Base-by-base conservation (phyloP, 176 grass and related monocot species). In the Chrysopogon serrulatus region DNA sequence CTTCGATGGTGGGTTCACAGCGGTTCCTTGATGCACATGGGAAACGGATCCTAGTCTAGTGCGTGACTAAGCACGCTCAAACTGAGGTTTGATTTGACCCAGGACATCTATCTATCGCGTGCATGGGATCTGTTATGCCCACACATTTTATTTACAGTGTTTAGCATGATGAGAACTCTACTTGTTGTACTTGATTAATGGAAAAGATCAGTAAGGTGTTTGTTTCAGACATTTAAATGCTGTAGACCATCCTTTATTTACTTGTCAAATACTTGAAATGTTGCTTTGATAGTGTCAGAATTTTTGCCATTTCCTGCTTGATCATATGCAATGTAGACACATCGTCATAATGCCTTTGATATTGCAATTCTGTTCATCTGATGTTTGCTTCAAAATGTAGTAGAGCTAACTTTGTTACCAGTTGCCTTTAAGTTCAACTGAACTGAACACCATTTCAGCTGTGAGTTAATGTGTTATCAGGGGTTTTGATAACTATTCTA, bases 1-100 rank as follows among this genome's bases (percentile, higher is more conserved):
- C 19, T 92, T 99, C 4, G 93, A 99, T 76, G 93, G 91, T 34
- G 97, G 97, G 1, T 99, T 99, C 75, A 96, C 93, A 32, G 91
- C 91, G 10, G 82, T 83, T 73, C 90, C 93, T 67, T 89, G 84
- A 98, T 45, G 37, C 74, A n/a, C 5, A 57, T 66, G 67, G 31
- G 67, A 54, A 63, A 13, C 1, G 17, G 21, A 60, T 67, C 59
- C 24, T 28, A 40, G 61, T 44, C 49, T 8, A 82, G 76, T 95
- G 85, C 43, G 79, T 90, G 26, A 57, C 66, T 54, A 13, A 85
- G 49, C 45, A 36, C 6, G 12, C 74, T 79, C 28, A 79, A 60
- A 30, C 68, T 69, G 60, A 18, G 36, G 47, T 30, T 80, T 86
- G 23, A 49, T 36, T 84, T 54, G 8, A 84, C 36, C 62, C 8